A percentile compares a stretch with the other conserved stretches of the same genome.
These are phyloP conservation scores for Penicillium ochrochloron DNA, from an alignment of 495 filamentous ascomycete genomes.

Conservation along the genomic window DNA sequence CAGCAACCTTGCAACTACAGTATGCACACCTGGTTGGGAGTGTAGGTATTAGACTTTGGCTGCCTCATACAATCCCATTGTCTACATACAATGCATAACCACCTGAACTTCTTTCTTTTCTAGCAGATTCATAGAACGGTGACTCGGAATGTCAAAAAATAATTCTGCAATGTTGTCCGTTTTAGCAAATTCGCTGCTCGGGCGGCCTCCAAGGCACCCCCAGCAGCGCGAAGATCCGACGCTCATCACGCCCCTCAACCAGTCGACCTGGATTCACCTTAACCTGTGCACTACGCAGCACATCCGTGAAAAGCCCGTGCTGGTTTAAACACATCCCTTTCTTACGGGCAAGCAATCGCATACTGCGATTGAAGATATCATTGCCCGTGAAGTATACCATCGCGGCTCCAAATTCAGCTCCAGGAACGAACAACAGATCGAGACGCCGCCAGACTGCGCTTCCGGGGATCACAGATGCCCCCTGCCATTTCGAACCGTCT, in stretches of 20 bases:
- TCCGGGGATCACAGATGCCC: slow-evolving; percentile 71
- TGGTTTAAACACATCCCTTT: slow-evolving; percentile 90
- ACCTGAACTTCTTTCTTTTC: not conserved
- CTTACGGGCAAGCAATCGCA: slow-evolving; percentile 80
- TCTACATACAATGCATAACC: not conserved
- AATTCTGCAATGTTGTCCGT: not conserved
- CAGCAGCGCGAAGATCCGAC: slow-evolving; percentile 81
- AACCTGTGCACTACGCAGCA: slow-evolving; percentile 61
- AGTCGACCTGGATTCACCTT: slow-evolving; percentile 76
- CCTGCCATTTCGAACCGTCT: slow-evolving; percentile 82
- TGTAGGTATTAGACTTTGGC: slow-evolving; percentile 13
- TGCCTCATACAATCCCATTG: not conserved
- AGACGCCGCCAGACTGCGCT: slow-evolving; percentile 73
- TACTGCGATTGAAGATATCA: slow-evolving; percentile 93
- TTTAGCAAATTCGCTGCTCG: slow-evolving; percentile 71
- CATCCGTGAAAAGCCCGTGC: slow-evolving; percentile 76
- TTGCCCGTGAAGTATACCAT: slow-evolving; percentile 96
- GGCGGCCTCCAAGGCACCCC: slow-evolving; percentile 89
- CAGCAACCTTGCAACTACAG: not conserved
- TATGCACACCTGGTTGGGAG: slow-evolving; percentile 12
- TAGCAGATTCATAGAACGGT: not conserved
- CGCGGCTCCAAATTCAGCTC: slow-evolving; percentile 81
- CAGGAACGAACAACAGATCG: slow-evolving; percentile 86
- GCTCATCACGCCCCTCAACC: slow-evolving; percentile 78
- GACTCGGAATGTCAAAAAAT: not conserved